Conservation (phyloP, 1,284 basidiomycete genomes). For the Caloboletus firmus region DNA sequence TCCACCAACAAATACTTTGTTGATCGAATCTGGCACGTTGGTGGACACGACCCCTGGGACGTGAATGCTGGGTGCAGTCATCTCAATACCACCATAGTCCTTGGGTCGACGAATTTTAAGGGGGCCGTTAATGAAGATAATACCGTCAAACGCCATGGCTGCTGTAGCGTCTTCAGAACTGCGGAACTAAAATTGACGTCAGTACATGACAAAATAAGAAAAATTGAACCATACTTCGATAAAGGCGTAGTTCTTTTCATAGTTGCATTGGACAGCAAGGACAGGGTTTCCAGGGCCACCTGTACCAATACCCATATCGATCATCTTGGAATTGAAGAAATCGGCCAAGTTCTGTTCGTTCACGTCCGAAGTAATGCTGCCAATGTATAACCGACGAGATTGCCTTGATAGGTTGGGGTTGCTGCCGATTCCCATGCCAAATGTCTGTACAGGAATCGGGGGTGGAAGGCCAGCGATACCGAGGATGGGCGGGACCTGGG, state of each 20-base stretch:
- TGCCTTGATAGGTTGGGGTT: conserved; percentile 88
- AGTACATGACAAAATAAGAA: conserved; percentile 3
- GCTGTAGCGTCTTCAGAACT: conserved; percentile 95
- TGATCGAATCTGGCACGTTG: conserved; percentile 94
- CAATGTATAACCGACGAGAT: conserved; percentile 92
- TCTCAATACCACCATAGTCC: conserved; percentile 83
- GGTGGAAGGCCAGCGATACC: conserved; percentile 76
- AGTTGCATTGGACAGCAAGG: conserved; percentile 90
- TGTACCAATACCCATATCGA: conserved; percentile 84
- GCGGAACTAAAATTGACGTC: conserved; percentile 70
- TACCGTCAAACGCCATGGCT: conserved; percentile 96
- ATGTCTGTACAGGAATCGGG: conserved; percentile 78
- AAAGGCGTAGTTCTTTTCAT: conserved; percentile 97
- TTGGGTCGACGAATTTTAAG: conserved; percentile 97
- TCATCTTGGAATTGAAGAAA: conserved; percentile 97
- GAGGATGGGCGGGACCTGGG: conserved; percentile 80
- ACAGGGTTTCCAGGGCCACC: conserved; percentile 87
- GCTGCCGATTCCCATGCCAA: conserved; percentile 80
- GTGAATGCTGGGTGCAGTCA: conserved; percentile 64
- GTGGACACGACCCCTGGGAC: conserved; percentile 95
- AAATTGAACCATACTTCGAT: conserved; percentile 67
- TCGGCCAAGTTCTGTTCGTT: conserved; percentile 87
- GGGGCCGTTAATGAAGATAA: conserved; percentile 88
- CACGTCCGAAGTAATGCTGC: conserved; percentile 89
- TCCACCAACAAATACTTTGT: conserved; percentile 98